Evolutionary conservation across 306 rosid genomes (phyloP).

Genomic region (Pterocarpus santalinus): DNA sequence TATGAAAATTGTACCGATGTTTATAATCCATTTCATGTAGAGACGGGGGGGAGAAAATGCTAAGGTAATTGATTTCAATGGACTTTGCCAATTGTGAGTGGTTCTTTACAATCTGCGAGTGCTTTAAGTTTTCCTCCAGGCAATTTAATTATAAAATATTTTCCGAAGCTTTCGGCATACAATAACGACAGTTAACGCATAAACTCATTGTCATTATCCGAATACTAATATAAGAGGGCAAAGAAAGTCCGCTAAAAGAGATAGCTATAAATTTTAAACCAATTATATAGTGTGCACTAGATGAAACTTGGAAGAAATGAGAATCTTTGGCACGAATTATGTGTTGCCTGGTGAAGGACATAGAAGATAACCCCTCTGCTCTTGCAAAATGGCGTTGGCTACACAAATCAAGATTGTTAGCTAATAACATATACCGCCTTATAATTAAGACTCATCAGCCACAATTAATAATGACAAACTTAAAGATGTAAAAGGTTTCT

Average conservation of each 20-base stretch:
- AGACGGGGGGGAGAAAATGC: no score
- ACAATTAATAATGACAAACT: background rate
- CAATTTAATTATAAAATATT: background rate
- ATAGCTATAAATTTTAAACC: no score
- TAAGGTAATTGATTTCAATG: background rate
- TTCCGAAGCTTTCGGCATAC: background rate
- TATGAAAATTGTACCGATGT: no score
- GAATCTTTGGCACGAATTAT: constrained; percentile 17
- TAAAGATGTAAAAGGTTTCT: background rate
- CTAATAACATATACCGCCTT: background rate
- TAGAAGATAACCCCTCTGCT: no score
- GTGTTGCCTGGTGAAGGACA: no score
- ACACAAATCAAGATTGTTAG: no score
- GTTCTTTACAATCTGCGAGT: background rate
- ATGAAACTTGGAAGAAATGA: constrained; percentile 3
- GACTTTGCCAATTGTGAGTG: background rate
- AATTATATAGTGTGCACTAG: background rate
- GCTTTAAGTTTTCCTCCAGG: background rate
- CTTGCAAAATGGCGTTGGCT: no score
- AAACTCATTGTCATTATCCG: background rate
- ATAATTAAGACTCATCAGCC: background rate
- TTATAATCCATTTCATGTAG: no score
- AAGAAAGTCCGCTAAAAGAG: background rate
- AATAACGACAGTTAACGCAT: background rate
- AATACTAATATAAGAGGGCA: background rate